A percentile compares a stretch with the other conserved stretches of the same genome.
These are phyloP conservation scores for Draba incana DNA, from an alignment of 345 rosid species.

Conservation along the genomic window DNA sequence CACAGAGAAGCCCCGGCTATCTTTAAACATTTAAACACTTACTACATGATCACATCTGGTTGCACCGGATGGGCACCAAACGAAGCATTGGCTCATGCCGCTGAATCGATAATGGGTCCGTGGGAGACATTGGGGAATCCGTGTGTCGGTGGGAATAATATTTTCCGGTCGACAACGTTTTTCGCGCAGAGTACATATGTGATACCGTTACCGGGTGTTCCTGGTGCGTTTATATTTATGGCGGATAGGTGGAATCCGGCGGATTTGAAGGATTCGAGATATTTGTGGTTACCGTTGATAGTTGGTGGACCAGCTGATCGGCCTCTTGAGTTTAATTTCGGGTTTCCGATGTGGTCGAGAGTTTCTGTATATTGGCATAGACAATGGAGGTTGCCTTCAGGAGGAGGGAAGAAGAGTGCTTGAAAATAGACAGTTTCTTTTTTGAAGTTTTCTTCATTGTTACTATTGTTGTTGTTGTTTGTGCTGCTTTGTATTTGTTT, in stretches of 20 bases:
- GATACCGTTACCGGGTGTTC: slow-evolving; percentile 68
- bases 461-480: slow-evolving; percentile 20
- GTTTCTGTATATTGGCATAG: slow-evolving; percentile 94
- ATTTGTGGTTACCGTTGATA: slow-evolving; percentile 83
- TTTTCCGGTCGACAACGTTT: slow-evolving; percentile 67
- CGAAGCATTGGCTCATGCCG: slow-evolving; percentile 82
- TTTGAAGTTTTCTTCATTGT: background rate
- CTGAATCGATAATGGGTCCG: slow-evolving; percentile 88
- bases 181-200: slow-evolving; percentile 83
- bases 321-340: slow-evolving; percentile 75
- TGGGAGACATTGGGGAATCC: slow-evolving; percentile 98
- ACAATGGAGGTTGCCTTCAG: slow-evolving; percentile 79
- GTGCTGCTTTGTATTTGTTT: slow-evolving; percentile 21
- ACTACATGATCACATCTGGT: slow-evolving; percentile 95
- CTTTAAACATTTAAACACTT: slow-evolving; percentile 73
- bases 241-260: slow-evolving; percentile 97
- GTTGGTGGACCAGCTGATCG: slow-evolving; percentile 83
- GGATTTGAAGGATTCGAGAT: slow-evolving; percentile 80
- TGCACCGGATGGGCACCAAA: slow-evolving; percentile 99
- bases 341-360: slow-evolving; percentile 83
- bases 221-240: slow-evolving; percentile 78
- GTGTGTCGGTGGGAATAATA: slow-evolving; percentile 78
- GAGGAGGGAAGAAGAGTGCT: slow-evolving; percentile 33
- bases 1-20: slow-evolving; percentile 91
- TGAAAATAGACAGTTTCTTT: slow-evolving; percentile 4